Base-by-base conservation (phyloP, 2,329 filamentous ascomycete species). In the Pseudogymnoascus sp. region DNA sequence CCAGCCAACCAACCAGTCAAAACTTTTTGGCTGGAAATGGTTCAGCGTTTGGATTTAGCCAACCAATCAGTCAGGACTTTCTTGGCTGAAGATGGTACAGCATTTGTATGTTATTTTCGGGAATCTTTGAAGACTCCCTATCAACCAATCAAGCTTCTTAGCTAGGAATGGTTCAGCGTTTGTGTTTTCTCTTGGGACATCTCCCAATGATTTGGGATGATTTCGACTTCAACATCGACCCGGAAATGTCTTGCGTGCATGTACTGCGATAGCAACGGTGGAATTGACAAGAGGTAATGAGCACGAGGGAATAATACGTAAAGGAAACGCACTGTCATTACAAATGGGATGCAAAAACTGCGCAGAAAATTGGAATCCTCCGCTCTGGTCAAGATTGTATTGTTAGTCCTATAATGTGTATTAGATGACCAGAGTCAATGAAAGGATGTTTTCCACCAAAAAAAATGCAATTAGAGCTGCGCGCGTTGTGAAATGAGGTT, bases 221-320 rank as follows among this genome's bases (percentile, higher is more conserved):
- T 45, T 45, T 45, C 58, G 38, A 40, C 58, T 40, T 60, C 58
- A 40, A 60, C 58, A 40, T 41, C 35, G 28, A 60, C 59, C 35
- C 59, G 18, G 16, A 16, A 43, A 43, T 60, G 28, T 16, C 41
- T 25, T 60, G 18, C 35, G 59, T 60, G 28, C 21, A 43, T 25
- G 43, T 49, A 16, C 21, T 6, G 43, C 41, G 21, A 25, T 23
- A 14, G 14, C 9, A 23, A 12, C 18, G 21, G 41, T 12, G 18
- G 41, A 23, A 45, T 45, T 6, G 12, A 23, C 41, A 23, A 45
- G 23, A 23, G 18, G 11, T 14, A 23, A 23, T 25, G 41, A 23
- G 12, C 18, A 23, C 12, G 11, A 45, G 12, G 18, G 41, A 11
- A 45, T 45, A 41, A 45, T 45, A 7, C 18, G 14, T 25, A 7